Evolutionary conservation across 2,329 filamentous ascomycete species (phyloP), one percentile per base, ranked within the genome.

Genomic region (Hortaea sp.): DNA sequence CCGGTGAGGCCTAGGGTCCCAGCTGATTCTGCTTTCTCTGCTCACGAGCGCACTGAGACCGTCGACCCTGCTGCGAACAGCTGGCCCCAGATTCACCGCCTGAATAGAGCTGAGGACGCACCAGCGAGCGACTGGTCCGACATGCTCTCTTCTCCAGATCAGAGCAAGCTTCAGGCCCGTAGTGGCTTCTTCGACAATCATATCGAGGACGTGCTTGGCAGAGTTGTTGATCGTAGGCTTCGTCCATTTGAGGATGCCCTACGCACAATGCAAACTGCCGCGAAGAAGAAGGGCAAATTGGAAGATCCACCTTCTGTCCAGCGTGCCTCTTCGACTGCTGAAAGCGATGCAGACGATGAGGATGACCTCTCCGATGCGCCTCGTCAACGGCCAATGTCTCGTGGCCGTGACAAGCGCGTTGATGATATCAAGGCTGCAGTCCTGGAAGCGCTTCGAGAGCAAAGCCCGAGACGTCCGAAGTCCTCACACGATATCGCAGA

Each of bases 301-400:
- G 78, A 73, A n/a, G 64, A 61, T 35, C 84, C 51, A 29, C 49
- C 50, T 39, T 41, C 30, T 12, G 51, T 54, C 7, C 57, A 57
- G 43, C 56, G 59, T 5, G 56, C 50, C 29, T 57, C 60, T 3
- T 64, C 88, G 29, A 69, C 72, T 3, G 74, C 78, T 41, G 81
- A 94, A 49, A 95, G 90, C 62, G 92, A 97, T 67, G 90, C 92
- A 7, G 90, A 97, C 63, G 89, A 95, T 51, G 88, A 95, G 61
- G 89, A 66, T 48, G 63, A 66, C 6, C 42, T 58, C 1, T 50
- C 94, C 54, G 88, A 95, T 20, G 85, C 77, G 35, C 56, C 49
- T 68, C 74, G 51, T 74, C 79, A 61, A 46, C 81, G 86, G 43
- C 84, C 85, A 5, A 75, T 82, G 55, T 95, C 89, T 55, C 87